Conservation (phyloP, 164 flowering plant genomes). For the Stephania yunnanensis region DNA sequence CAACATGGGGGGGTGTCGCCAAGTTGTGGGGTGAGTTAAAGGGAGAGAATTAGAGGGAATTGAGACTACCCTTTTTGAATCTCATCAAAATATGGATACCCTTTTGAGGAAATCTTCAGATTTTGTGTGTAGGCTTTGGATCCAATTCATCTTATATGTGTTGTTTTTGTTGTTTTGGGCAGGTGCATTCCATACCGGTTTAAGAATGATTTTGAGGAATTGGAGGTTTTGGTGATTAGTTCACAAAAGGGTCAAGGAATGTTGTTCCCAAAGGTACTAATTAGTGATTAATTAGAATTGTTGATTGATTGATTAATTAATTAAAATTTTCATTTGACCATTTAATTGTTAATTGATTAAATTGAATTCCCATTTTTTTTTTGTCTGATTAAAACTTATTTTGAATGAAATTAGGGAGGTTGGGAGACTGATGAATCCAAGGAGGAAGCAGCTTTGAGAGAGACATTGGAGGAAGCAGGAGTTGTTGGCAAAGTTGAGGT, state of each 20-base stretch:
- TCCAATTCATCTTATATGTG: neutral
- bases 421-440: conserved; percentile 77
- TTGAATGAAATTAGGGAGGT: conserved; percentile 50
- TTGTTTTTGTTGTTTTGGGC: conserved; percentile 9
- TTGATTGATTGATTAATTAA: neutral
- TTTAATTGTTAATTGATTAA: neutral
- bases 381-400: neutral
- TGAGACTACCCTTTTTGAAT: neutral
- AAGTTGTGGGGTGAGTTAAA: conserved; percentile 53
- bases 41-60: no score
- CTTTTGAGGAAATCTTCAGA: neutral
- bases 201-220: conserved; percentile 11
- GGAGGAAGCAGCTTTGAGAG: conserved; percentile 58
- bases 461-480: conserved; percentile 82
- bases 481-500: conserved; percentile 55
- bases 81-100: neutral
- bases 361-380: neutral
- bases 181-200: conserved; percentile 69
- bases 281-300: neutral
- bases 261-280: conserved; percentile 73
- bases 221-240: conserved; percentile 62
- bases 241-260: conserved; percentile 55
- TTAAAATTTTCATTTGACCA: neutral
- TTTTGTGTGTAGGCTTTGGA: neutral
- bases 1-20: conserved; percentile 54